These are phyloP conservation scores for Pseudopithomyces chartarum DNA, from an alignment of 2,329 filamentous ascomycete genomes.

Conservation along the genomic window DNA sequence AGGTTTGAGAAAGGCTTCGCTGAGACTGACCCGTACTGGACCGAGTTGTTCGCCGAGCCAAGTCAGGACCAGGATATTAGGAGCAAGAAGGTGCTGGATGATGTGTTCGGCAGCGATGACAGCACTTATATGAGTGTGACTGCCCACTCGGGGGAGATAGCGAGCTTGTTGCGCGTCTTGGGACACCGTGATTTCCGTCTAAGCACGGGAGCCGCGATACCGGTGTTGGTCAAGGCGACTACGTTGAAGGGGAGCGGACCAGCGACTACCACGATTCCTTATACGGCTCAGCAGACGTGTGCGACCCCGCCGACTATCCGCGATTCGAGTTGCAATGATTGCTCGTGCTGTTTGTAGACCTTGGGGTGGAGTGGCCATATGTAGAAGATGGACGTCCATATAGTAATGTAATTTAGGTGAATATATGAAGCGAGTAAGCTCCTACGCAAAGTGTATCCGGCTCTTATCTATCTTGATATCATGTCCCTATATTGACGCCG, in stretches of 20 bases:
- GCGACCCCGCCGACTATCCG: slow-evolving; percentile 32
- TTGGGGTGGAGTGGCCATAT: background rate
- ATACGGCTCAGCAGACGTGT: slow-evolving; percentile 32
- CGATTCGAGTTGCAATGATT: slow-evolving; percentile 42
- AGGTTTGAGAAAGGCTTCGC: slow-evolving; percentile 65
- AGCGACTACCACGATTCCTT: slow-evolving; percentile 37
- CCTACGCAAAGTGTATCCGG: background rate
- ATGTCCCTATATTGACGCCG: too few relatives aligned
- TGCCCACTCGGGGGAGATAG: slow-evolving; percentile 64
- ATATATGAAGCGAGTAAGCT: background rate
- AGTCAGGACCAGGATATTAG: slow-evolving; percentile 57
- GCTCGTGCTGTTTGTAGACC: slow-evolving; percentile 36
- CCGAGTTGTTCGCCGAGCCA: slow-evolving; percentile 54
- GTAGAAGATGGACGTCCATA: background rate
- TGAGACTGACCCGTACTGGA: slow-evolving; percentile 63
- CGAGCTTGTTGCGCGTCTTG: slow-evolving; percentile 60
- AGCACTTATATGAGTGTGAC: slow-evolving; percentile 60
- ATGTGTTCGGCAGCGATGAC: slow-evolving; percentile 57
- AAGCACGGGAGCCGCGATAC: slow-evolving; percentile 70
- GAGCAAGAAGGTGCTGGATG: slow-evolving; percentile 52
- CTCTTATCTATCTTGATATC: too few relatives aligned
- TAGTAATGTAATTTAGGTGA: background rate
- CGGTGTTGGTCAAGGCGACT: slow-evolving; percentile 67
- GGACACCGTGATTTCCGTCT: slow-evolving; percentile 66
- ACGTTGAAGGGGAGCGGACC: slow-evolving; percentile 42